Conservation (phyloP, 116 monocot species). For the Cymodocea nodosa region DNA sequence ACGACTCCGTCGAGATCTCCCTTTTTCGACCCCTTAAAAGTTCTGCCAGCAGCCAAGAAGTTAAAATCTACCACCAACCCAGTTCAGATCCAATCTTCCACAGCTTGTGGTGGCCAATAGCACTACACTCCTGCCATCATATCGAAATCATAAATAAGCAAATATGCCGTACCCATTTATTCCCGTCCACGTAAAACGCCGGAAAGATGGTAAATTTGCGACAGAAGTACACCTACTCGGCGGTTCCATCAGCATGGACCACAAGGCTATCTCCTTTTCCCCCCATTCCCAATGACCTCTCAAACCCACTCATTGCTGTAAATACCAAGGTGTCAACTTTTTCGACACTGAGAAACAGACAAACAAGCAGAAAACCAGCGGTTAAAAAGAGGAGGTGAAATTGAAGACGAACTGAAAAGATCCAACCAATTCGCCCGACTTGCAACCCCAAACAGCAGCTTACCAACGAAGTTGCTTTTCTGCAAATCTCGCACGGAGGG, state of each 20-base stretch:
- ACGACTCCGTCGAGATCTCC: slow-evolving; percentile 7
- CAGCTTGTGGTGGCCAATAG: neutral
- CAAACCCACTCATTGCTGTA: neutral
- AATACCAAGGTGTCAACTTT: neutral
- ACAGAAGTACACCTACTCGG: neutral
- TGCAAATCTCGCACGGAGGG: neutral
- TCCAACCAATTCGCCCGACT: neutral
- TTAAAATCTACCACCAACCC: slow-evolving; percentile 1
- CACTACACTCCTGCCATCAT: neutral
- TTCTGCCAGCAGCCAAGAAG: neutral
- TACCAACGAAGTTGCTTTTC: neutral
- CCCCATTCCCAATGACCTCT: neutral
- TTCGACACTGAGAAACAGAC: neutral
- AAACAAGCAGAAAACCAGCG: neutral
- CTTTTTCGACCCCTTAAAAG: neutral
- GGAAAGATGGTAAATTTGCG: neutral
- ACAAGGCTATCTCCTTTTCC: neutral
- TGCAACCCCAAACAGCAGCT: neutral
- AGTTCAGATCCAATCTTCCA: neutral
- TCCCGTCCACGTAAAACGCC: neutral
- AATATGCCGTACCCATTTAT: neutral
- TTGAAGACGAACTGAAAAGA: neutral
- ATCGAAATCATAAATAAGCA: neutral
- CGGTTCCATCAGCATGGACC: neutral
- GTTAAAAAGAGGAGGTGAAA: neutral